phyloP scores from a whole-genome alignment of 225 moss, liverwort and hornwort genomes.

The Asterella californica region DNA sequence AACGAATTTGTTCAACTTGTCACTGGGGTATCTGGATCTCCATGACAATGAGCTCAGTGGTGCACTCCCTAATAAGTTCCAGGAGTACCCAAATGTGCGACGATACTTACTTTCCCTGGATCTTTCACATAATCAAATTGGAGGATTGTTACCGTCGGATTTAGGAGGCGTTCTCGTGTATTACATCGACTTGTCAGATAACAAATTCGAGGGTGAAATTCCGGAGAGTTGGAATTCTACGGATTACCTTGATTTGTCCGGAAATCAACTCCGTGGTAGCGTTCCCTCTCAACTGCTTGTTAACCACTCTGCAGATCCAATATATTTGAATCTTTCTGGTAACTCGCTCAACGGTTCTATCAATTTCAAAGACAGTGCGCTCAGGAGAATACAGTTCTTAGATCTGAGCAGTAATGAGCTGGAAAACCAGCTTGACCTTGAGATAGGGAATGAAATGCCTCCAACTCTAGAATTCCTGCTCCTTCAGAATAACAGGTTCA shows the following conservation, averaged over 20 bases:
- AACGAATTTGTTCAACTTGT: neutral
- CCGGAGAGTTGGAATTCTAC: too few relatives aligned
- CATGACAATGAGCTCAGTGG: slow-evolving; percentile 7
- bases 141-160: neutral
- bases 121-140: too few relatives aligned
- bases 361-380: too few relatives aligned
- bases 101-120: neutral
- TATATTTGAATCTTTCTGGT: too few relatives aligned
- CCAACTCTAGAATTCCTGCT: neutral
- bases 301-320: too few relatives aligned
- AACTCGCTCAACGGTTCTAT: too few relatives aligned
- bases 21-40: neutral
- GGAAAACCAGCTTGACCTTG: neutral
- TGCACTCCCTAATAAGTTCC: neutral
- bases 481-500: slow-evolving; percentile 16
- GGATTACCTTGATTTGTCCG: too few relatives aligned
- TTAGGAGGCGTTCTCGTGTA: neutral
- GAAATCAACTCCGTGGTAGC: too few relatives aligned
- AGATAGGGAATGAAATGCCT: neutral
- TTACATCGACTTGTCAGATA: neutral
- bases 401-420: slow-evolving; percentile 22
- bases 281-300: too few relatives aligned
- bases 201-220: too few relatives aligned
- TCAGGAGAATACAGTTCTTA: neutral
- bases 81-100: neutral